phyloP scores from a whole-genome alignment of 805 yeast genomes.

The Candida methanosorbosa region DNA sequence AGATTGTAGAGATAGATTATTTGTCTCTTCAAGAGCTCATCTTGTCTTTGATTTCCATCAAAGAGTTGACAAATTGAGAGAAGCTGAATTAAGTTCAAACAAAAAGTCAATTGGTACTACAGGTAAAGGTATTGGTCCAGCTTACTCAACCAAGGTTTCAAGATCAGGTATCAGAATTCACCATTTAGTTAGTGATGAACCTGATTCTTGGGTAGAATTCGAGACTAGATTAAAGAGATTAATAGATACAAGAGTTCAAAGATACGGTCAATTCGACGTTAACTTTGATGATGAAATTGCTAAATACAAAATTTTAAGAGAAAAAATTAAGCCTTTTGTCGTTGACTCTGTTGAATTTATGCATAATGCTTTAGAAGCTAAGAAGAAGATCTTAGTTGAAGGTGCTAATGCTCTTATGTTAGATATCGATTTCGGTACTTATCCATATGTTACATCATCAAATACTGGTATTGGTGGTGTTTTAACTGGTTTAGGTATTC shows the following conservation, averaged over 20 bases:
- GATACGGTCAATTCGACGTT: slow-evolving; percentile 91
- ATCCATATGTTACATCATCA: slow-evolving; percentile 94
- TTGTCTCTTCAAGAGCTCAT: slow-evolving; percentile 90
- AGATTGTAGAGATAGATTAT: slow-evolving; percentile 64
- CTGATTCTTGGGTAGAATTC: slow-evolving; percentile 90
- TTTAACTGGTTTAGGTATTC: slow-evolving; percentile 90
- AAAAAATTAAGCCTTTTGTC: slow-evolving; percentile 77
- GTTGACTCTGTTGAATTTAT: slow-evolving; percentile 85
- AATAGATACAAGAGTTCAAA: slow-evolving; percentile 70
- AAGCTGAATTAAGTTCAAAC: slow-evolving; percentile 72
- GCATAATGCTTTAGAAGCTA: slow-evolving; percentile 63
- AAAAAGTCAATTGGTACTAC: slow-evolving; percentile 94
- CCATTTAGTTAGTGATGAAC: slow-evolving; percentile 84
- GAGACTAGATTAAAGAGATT: slow-evolving; percentile 69
- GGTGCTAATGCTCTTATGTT: slow-evolving; percentile 98
- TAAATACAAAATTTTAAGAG: slow-evolving; percentile 67
- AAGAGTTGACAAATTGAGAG: slow-evolving; percentile 91
- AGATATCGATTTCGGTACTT: slow-evolving; percentile 96
- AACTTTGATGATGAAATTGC: slow-evolving; percentile 75
- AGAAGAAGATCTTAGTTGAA: slow-evolving; percentile 87
- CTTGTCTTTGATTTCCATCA: slow-evolving; percentile 97
- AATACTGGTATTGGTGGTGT: slow-evolving; percentile 98
- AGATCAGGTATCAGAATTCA: slow-evolving; percentile 96
- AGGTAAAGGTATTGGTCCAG: slow-evolving; percentile 98
- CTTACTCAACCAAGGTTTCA: slow-evolving; percentile 93